Conservation (phyloP, 2,329 filamentous ascomycete genomes). For the Karstenula rhodostoma region DNA sequence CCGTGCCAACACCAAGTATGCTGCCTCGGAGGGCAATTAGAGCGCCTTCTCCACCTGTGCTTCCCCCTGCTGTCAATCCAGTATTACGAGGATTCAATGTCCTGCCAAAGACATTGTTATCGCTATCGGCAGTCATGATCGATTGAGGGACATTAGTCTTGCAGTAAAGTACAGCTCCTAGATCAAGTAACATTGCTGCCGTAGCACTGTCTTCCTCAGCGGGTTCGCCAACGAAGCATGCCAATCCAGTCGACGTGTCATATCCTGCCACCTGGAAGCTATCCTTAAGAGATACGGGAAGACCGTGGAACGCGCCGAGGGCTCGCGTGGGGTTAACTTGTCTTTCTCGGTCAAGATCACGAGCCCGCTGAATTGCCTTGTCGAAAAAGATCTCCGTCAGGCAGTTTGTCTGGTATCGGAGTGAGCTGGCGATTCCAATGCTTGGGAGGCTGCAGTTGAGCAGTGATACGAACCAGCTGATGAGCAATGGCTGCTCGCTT, state of each 20-base stretch:
- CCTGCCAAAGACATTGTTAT: conserved; percentile 70
- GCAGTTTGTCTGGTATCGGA: conserved; percentile 59
- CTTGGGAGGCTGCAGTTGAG: background rate
- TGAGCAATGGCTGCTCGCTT: conserved; percentile 61
- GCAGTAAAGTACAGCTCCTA: conserved; percentile 70
- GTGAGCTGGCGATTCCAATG: background rate
- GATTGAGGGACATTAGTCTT: conserved; percentile 73
- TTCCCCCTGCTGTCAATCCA: conserved; percentile 66
- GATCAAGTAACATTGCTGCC: conserved; percentile 63
- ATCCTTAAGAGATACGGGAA: conserved; percentile 72
- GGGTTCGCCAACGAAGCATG: conserved; percentile 65
- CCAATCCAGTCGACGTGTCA: conserved; percentile 67
- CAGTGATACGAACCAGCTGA: conserved; percentile 53
- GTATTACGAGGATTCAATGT: conserved; percentile 68
- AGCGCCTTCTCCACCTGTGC: conserved; percentile 70
- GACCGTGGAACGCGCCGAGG: conserved; percentile 70
- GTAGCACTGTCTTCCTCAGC: conserved; percentile 59
- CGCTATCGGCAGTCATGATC: conserved; percentile 65
- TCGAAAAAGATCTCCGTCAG: conserved; percentile 64
- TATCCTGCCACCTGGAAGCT: conserved; percentile 67
- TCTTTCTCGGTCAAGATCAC: conserved; percentile 58
- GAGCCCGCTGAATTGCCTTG: conserved; percentile 58
- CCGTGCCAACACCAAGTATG: conserved; percentile 66
- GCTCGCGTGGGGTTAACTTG: conserved; percentile 50
- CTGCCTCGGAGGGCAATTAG: conserved; percentile 66